Evolutionary conservation across 352 stramenopile species (phyloP).

Genomic region (Phytophthora sojae): DNA sequence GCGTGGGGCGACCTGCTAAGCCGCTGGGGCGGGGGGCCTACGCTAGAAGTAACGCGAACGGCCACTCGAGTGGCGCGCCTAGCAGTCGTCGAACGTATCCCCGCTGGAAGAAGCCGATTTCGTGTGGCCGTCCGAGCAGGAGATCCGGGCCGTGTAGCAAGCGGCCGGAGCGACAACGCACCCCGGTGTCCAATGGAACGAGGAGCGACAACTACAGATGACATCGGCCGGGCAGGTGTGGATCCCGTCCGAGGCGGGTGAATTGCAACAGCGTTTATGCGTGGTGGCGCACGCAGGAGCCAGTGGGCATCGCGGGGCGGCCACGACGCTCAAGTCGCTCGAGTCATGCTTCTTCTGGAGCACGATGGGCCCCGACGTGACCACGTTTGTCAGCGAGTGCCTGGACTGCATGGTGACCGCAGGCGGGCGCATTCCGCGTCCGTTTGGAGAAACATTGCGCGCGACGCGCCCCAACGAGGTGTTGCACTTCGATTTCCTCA

Average conservation of each 20-base stretch:
- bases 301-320: conserved; percentile 30
- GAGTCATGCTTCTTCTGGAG: conserved; percentile 15
- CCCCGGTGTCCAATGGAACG: too few species aligned
- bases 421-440: neutral
- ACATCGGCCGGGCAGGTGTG: neutral
- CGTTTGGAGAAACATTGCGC: conserved; percentile 23
- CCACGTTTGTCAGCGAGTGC: conserved; percentile 16
- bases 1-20: conserved; percentile 11
- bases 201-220: neutral
- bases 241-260: neutral
- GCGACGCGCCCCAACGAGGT: conserved; percentile 43
- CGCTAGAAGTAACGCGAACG: too few species aligned
- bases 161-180: too few species aligned
- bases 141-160: too few species aligned
- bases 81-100: neutral
- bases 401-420: conserved; percentile 18
- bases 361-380: conserved; percentile 13
- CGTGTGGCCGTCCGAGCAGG: conserved; percentile 1
- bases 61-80: neutral
- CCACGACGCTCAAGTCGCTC: conserved; percentile 14
- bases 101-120: conserved; percentile 5
- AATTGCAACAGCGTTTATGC: conserved; percentile 29
- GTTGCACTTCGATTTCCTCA: conserved; percentile 49
- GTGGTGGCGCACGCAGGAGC: conserved; percentile 35
- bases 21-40: too few species aligned